phyloP scores from a whole-genome alignment of 805 yeast species.

The Clavispora carvajalis region DNA sequence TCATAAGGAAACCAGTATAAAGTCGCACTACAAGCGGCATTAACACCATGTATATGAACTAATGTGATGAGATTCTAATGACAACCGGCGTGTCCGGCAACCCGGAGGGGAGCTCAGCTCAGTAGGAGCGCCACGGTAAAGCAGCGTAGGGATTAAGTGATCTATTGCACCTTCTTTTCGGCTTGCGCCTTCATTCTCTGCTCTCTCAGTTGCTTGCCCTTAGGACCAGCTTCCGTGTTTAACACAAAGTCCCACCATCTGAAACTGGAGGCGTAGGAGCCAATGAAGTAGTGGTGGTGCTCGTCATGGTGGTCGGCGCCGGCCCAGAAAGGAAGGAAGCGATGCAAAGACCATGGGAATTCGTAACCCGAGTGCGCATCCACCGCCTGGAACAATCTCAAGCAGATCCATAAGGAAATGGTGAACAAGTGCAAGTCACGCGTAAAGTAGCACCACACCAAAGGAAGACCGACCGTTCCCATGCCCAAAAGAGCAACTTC shows the following conservation, averaged over 20 bases:
- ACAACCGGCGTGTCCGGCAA: too few species aligned
- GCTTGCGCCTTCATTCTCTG: slow-evolving; percentile 52
- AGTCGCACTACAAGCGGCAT: too few species aligned
- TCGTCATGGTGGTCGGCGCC: slow-evolving; percentile 98
- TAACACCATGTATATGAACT: too few species aligned
- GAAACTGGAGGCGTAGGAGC: slow-evolving; percentile 91
- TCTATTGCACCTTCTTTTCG: slow-evolving; percentile 29
- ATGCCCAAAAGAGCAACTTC: slow-evolving; percentile 88
- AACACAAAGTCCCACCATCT: slow-evolving; percentile 92
- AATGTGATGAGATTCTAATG: too few species aligned
- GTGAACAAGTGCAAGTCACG: slow-evolving; percentile 78
- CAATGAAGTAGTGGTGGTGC: slow-evolving; percentile 94
- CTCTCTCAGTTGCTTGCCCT: slow-evolving; percentile 73
- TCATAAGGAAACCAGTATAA: too few species aligned
- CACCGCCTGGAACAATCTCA: slow-evolving; percentile 91
- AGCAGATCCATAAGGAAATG: slow-evolving; percentile 79
- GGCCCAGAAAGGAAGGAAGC: slow-evolving; percentile 93
- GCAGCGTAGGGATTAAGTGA: not conserved
- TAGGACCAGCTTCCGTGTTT: slow-evolving; percentile 86
- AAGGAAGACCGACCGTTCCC: slow-evolving; percentile 96
- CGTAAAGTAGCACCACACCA: slow-evolving; percentile 72
- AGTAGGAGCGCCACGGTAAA: too few species aligned
- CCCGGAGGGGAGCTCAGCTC: too few species aligned
- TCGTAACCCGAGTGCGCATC: slow-evolving; percentile 98
- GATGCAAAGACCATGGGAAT: slow-evolving; percentile 94